Conservation (phyloP, 768 basidiomycete species). For the Leccinum boreale region DNA sequence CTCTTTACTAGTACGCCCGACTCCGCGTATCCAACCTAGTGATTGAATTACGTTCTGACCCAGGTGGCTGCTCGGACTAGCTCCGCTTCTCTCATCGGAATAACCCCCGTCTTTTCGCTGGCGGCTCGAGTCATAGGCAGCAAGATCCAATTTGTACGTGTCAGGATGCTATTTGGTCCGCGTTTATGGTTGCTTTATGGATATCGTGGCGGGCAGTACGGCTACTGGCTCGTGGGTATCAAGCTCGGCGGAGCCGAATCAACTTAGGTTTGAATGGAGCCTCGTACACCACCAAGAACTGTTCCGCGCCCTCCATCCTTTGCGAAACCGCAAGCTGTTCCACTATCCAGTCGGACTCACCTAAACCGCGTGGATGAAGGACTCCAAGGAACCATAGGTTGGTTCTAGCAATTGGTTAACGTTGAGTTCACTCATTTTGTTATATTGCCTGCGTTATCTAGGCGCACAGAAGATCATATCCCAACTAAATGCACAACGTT, state of each 20-base stretch:
- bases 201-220: neutral
- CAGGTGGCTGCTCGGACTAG: neutral
- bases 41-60: neutral
- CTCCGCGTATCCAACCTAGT: neutral
- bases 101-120: neutral
- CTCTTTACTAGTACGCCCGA: neutral
- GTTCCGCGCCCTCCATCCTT: neutral
- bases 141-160: slow-evolving; percentile 5
- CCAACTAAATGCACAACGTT: slow-evolving; percentile 40
- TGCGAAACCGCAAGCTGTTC: slow-evolving; percentile 3
- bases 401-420: neutral
- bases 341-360: slow-evolving; percentile 18
- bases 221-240: too few species aligned
- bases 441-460: slow-evolving; percentile 21
- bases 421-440: neutral
- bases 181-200: neutral
- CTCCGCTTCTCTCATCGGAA: neutral
- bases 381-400: slow-evolving; percentile 22
- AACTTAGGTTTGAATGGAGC: slow-evolving; percentile 17
- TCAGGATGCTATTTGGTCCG: neutral
- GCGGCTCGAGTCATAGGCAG: neutral
- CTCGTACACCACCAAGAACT: neutral
- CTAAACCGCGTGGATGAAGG: slow-evolving; percentile 18
- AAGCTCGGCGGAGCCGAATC: neutral
- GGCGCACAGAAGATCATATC: slow-evolving; percentile 54